Evolutionary conservation across 1,284 basidiomycete species (phyloP).

Genomic region (Peniophora sp.): DNA sequence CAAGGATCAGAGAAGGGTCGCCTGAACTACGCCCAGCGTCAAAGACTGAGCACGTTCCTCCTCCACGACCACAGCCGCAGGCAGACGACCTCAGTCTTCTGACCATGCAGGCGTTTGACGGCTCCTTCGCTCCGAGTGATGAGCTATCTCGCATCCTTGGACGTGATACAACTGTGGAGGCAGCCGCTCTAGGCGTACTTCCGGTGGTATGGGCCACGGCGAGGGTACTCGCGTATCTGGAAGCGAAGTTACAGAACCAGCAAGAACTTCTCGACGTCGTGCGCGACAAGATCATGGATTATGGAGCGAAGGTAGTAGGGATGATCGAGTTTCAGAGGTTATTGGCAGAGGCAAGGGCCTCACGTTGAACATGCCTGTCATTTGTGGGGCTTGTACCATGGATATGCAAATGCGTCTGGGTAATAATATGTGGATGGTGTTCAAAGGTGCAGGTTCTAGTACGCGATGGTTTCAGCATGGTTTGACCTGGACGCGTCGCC

Average conservation of each 20-base stretch:
- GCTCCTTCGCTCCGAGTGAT: conserved; percentile 31
- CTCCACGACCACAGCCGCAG: conserved; percentile 5
- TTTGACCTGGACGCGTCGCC: conserved; percentile 40
- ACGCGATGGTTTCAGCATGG: conserved; percentile 40
- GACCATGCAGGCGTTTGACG: conserved; percentile 33
- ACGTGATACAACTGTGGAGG: conserved; percentile 17
- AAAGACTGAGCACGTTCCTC: not conserved
- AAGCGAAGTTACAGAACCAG: conserved; percentile 20
- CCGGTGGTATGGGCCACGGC: conserved; percentile 31
- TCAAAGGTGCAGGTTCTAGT: too few relatives aligned
- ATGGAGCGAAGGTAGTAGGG: conserved; percentile 8
- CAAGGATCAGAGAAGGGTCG: too few relatives aligned
- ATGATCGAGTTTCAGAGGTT: not conserved
- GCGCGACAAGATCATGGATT: conserved; percentile 27
- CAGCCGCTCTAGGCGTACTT: conserved; percentile 12
- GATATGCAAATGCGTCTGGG: too few relatives aligned
- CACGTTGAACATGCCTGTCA: not conserved
- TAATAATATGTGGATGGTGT: too few relatives aligned
- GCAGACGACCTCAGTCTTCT: conserved; percentile 27
- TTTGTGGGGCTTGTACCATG: too few relatives aligned
- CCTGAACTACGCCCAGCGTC: not conserved
- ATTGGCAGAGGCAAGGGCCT: not conserved
- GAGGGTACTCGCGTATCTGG: conserved; percentile 31
- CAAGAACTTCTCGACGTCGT: conserved; percentile 29
- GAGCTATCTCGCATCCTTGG: conserved; percentile 24